Evolutionary conservation across 108 stramenopile genomes (phyloP), one percentile per base, ranked within the genome.

Genomic region (Epipyxis sp.): DNA sequence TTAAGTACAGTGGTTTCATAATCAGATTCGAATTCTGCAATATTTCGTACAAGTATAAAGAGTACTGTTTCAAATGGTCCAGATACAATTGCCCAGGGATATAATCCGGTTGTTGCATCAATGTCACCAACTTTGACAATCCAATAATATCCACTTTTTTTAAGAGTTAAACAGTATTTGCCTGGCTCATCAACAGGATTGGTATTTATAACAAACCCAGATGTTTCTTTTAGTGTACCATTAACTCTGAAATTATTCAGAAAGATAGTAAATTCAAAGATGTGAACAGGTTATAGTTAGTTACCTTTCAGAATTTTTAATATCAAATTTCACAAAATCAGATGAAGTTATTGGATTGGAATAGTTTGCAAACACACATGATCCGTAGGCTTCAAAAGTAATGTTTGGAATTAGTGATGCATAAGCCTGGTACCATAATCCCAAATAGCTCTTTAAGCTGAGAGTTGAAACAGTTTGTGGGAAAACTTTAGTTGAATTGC

Each of bases 401-500:
- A 37, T 25, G 25, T 65, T 65, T 13, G 61, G 61, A 3, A 65
- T 32, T 6, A 65, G 25, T 3, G 61, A 65, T 37, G 61, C 27
- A 37, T 65, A 65, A 10, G 34, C 35, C 35, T 65, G 61, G 61
- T 65, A 65, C 46, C 46, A n/a, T n/a, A n/a, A n/a, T n/a, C n/a
- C n/a, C n/a, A n/a, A n/a, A n/a, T n/a, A n/a, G n/a, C n/a, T n/a
- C n/a, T n/a, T n/a, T n/a, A n/a, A n/a, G n/a, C n/a, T n/a, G n/a
- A n/a, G n/a, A n/a, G n/a, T n/a, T n/a, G n/a, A n/a, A n/a, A n/a
- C n/a, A n/a, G n/a, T n/a, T n/a, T n/a, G n/a, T n/a, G n/a, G n/a
- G n/a, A n/a, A n/a, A n/a, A n/a, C n/a, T n/a, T n/a, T n/a, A n/a
- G n/a, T n/a, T n/a, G n/a, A n/a, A n/a, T n/a, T n/a, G n/a, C n/a